These are phyloP conservation scores for Phytopythium aichiense DNA, from an alignment of 352 stramenopile species.

Conservation along the genomic window DNA sequence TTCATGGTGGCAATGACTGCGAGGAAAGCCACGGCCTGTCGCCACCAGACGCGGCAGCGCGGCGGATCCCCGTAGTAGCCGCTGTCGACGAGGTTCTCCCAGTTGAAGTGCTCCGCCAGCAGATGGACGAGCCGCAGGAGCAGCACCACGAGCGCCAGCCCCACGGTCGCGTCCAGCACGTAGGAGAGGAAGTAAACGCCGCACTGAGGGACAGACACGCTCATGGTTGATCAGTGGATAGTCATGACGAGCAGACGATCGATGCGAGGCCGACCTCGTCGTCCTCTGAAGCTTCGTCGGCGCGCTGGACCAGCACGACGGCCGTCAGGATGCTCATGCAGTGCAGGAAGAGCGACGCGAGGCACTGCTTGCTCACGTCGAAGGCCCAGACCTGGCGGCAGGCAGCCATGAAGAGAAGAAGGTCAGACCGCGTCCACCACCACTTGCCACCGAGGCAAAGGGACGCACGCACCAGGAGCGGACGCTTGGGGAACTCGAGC, in stretches of 20 bases:
- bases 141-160: conserved; percentile 39
- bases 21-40: conserved; percentile 48
- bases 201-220: conserved; percentile 25
- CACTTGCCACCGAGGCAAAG: neutral
- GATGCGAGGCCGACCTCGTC: conserved; percentile 17
- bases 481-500: conserved; percentile 64
- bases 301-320: conserved; percentile 45
- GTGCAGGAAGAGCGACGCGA: conserved; percentile 57
- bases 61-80: conserved; percentile 71
- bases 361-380: conserved; percentile 67
- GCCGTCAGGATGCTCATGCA: conserved; percentile 58
- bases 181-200: conserved; percentile 75
- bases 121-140: conserved; percentile 40
- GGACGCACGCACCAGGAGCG: conserved; percentile 29
- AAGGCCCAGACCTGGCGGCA: conserved; percentile 49
- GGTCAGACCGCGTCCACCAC: neutral
- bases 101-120: conserved; percentile 26
- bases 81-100: conserved; percentile 39
- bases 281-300: conserved; percentile 30
- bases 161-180: conserved; percentile 60
- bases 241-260: neutral
- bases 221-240: no score
- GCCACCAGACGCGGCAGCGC: conserved; percentile 46
- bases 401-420: neutral
- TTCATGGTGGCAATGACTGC: conserved; percentile 52